These are phyloP conservation scores for Datura wrightii DNA, from an alignment of 257 asterid species.

Conservation along the genomic window DNA sequence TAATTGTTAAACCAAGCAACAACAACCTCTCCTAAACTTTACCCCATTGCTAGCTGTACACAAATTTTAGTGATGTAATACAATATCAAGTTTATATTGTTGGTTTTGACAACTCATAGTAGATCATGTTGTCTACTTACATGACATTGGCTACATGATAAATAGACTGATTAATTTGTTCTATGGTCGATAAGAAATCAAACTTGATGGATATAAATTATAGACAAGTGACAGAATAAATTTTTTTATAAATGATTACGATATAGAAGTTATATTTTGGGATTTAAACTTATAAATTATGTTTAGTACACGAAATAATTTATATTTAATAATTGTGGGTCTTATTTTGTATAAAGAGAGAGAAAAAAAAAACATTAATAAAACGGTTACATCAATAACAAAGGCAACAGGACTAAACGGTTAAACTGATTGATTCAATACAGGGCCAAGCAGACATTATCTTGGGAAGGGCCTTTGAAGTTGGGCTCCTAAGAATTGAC, in stretches of 20 bases:
- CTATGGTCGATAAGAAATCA: background rate
- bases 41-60: background rate
- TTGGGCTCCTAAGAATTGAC: background rate
- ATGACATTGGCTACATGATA: background rate
- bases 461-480: background rate
- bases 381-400: background rate
- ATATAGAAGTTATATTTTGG: no score
- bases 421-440: background rate
- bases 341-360: no score
- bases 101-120: conserved; percentile 15
- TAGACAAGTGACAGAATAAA: no score
- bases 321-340: no score
- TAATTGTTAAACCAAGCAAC: background rate
- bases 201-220: background rate
- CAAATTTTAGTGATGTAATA: background rate
- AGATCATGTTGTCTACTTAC: background rate
- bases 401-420: background rate
- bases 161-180: background rate
- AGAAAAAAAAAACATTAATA: background rate
- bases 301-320: no score
- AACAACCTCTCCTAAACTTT: conserved; percentile 5
- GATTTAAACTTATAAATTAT: no score
- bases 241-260: no score
- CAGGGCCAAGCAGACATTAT: background rate
- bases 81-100: background rate